phyloP scores from a whole-genome alignment of 108 stramenopile species.

The Nannochloropsis salina region DNA sequence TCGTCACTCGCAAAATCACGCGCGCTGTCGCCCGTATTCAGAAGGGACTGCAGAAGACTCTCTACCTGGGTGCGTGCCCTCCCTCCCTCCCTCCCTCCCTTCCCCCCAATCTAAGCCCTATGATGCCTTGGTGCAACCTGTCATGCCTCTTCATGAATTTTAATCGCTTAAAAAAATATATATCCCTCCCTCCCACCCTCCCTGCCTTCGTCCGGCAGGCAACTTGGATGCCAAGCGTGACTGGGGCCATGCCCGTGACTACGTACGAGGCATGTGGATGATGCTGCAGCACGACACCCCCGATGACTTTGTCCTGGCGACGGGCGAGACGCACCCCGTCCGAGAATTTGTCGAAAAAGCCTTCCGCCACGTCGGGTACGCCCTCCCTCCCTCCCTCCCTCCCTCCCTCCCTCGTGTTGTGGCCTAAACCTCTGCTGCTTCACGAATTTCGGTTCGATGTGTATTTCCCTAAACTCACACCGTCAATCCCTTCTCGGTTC shows the following conservation, averaged over 20 bases:
- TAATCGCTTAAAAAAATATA: not conserved
- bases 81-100: not conserved
- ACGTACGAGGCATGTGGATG: conserved; percentile 98
- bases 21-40: conserved; percentile 81
- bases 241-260: conserved; percentile 99
- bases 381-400: not conserved
- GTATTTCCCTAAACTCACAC: not conserved
- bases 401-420: not conserved
- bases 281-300: conserved; percentile 91
- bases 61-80: conserved; percentile 70
- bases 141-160: not conserved
- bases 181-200: conserved; percentile 14
- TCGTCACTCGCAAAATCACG: conserved; percentile 97
- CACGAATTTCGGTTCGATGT: not conserved
- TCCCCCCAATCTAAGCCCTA: not conserved
- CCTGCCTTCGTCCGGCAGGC: not conserved
- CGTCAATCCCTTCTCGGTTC: not conserved
- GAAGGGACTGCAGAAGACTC: conserved; percentile 69
- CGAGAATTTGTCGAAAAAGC: conserved; percentile 94
- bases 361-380: conserved; percentile 49
- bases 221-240: conserved; percentile 58
- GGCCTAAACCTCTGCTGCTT: not conserved
- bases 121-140: no score
- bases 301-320: conserved; percentile 96
- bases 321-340: conserved; percentile 93